Conservation (phyloP, 2,329 filamentous ascomycete species). For the Colletotrichum euphorbiae region DNA sequence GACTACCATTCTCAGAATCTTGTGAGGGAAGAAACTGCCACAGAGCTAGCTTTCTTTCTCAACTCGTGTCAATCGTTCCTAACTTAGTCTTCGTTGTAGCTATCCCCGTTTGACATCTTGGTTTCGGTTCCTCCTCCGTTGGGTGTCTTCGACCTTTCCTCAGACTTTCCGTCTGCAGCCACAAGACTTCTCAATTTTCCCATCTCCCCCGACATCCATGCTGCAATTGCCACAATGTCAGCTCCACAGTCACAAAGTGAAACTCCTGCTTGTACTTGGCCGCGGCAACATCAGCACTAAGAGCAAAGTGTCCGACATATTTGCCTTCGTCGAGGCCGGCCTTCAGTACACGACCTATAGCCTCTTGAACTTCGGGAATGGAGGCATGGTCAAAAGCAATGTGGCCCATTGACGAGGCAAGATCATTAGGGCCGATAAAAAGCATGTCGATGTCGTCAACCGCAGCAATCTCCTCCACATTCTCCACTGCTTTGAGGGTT, state of each 20-base stretch:
- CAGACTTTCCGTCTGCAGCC: not conserved
- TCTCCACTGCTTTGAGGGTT: conserved; percentile 56
- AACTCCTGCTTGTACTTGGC: conserved; percentile 46
- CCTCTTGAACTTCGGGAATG: conserved; percentile 48
- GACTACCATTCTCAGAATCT: no score
- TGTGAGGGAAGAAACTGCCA: no score
- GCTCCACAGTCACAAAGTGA: conserved; percentile 52
- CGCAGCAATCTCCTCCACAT: conserved; percentile 56
- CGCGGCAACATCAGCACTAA: conserved; percentile 47
- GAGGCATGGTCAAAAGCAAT: conserved; percentile 48
- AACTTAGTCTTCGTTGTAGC: not conserved
- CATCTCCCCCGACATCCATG: conserved; percentile 51
- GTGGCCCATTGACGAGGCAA: conserved; percentile 48
- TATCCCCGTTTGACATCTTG: not conserved
- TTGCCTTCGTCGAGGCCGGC: conserved; percentile 48
- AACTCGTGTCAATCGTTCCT: no score
- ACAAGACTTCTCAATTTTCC: conserved; percentile 42
- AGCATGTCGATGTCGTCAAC: conserved; percentile 57
- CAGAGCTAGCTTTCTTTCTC: no score
- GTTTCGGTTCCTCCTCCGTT: not conserved
- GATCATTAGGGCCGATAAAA: conserved; percentile 60
- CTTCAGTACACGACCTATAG: conserved; percentile 43
- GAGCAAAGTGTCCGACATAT: conserved; percentile 49
- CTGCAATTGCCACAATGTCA: conserved; percentile 51
- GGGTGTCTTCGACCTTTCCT: not conserved